Percentiles rank a stretch among this genome's conserved stretches.
Evolutionary conservation across 345 rosid genomes (phyloP).

Genomic region (Salix exigua): DNA sequence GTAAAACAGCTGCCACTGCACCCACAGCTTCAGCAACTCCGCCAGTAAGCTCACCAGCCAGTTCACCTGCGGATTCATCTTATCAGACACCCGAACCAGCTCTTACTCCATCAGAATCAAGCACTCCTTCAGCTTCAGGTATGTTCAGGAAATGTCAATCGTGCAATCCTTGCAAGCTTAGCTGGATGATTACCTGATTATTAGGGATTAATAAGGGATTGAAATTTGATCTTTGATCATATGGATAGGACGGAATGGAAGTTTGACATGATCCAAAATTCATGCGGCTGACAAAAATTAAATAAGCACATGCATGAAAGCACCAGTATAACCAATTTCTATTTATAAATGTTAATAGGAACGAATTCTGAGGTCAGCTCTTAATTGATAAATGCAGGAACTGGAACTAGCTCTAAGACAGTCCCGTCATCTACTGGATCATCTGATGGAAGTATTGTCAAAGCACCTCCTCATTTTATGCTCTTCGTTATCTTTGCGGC

Average conservation of each 20-base stretch:
- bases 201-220: background rate
- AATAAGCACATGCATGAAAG: background rate
- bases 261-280: background rate
- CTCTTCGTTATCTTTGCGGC: slow-evolving; percentile 26
- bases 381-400: slow-evolving; percentile 12
- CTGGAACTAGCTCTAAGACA: slow-evolving; percentile 44
- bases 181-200: background rate
- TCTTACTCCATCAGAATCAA: slow-evolving; percentile 38
- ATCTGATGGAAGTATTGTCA: slow-evolving; percentile 36
- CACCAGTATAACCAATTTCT: background rate
- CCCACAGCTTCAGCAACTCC: slow-evolving; percentile 34
- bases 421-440: slow-evolving; percentile 36
- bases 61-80: slow-evolving; percentile 36
- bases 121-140: slow-evolving; percentile 44
- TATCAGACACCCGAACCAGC: slow-evolving; percentile 35
- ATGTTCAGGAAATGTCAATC: background rate
- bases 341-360: background rate
- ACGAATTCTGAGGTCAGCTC: background rate
- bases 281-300: background rate
- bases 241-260: background rate
- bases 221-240: background rate
- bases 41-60: slow-evolving; percentile 31
- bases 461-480: slow-evolving; percentile 26
- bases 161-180: background rate
- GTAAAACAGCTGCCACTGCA: slow-evolving; percentile 37